Percentiles rank a stretch among this genome's conserved stretches.
Conservation (phyloP, 2,329 filamentous ascomycete genomes). For the Davidsoniella australis region DNA sequence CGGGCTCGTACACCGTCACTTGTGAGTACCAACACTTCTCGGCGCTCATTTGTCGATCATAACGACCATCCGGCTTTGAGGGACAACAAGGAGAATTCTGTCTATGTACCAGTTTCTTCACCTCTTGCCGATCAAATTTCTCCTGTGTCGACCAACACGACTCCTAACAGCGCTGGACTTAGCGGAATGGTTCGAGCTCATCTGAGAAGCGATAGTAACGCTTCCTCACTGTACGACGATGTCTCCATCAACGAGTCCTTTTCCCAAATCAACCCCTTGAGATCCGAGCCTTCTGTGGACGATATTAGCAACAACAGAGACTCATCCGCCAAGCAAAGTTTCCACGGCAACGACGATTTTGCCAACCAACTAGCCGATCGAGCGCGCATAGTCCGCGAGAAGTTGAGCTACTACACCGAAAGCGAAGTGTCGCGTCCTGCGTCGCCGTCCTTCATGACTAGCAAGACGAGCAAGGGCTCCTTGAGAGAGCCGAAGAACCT, state of each 20-base stretch:
- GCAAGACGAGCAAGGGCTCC: constrained; percentile 52
- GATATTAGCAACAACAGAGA: neutral
- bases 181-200: constrained; percentile 74
- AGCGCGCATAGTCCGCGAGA: constrained; percentile 54
- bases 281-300: constrained; percentile 21
- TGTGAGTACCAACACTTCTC: constrained; percentile 8
- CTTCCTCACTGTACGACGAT: constrained; percentile 58
- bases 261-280: constrained; percentile 19
- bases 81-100: neutral
- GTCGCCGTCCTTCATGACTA: constrained; percentile 32
- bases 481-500: constrained; percentile 41
- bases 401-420: constrained; percentile 51
- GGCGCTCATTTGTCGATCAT: constrained; percentile 9
- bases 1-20: constrained; percentile 14
- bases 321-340: neutral
- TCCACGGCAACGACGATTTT: constrained; percentile 41
- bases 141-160: constrained; percentile 16
- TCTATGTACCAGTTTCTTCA: neutral
- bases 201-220: constrained; percentile 61
- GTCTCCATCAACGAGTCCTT: constrained; percentile 21
- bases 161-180: constrained; percentile 33
- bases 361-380: constrained; percentile 55
- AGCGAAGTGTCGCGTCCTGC: constrained; percentile 26
- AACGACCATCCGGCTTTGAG: constrained; percentile 12
- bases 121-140: constrained; percentile 63